phyloP scores from a whole-genome alignment of 1,284 basidiomycete genomes.

The Moesziomyces sp. region DNA sequence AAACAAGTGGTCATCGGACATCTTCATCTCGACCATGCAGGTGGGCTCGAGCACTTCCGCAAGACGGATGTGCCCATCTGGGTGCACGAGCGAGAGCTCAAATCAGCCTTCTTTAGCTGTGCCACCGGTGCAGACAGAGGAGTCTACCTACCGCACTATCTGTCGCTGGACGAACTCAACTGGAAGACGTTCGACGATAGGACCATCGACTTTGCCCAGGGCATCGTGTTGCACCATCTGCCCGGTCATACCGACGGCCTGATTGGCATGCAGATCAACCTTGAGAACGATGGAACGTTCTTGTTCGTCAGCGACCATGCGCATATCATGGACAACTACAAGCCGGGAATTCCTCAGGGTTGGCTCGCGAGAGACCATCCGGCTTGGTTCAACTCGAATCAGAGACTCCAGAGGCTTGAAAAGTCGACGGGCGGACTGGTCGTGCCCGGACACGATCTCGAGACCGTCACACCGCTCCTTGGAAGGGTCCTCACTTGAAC shows the following conservation, averaged over 20 bases:
- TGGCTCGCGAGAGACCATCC: slow-evolving; percentile 57
- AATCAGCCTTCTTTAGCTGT: slow-evolving; percentile 54
- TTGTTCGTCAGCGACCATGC: slow-evolving; percentile 54
- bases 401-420: slow-evolving; percentile 52
- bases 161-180: slow-evolving; percentile 49
- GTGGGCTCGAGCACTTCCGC: slow-evolving; percentile 55
- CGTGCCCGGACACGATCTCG: slow-evolving; percentile 53
- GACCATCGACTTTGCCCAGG: slow-evolving; percentile 55
- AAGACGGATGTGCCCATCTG: slow-evolving; percentile 58
- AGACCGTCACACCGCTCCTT: slow-evolving; percentile 34
- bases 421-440: slow-evolving; percentile 47
- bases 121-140: slow-evolving; percentile 59
- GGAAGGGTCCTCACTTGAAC: slow-evolving; percentile 31
- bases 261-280: slow-evolving; percentile 59
- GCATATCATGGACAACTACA: slow-evolving; percentile 57
- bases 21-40: slow-evolving; percentile 62
- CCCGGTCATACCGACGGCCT: slow-evolving; percentile 64
- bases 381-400: slow-evolving; percentile 59
- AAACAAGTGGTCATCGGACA: slow-evolving; percentile 54
- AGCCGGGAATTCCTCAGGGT: slow-evolving; percentile 53
- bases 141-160: slow-evolving; percentile 57
- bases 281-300: slow-evolving; percentile 55
- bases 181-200: slow-evolving; percentile 64
- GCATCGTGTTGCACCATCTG: slow-evolving; percentile 61
- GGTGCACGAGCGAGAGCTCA: slow-evolving; percentile 63